Percentiles rank a stretch among this genome's conserved stretches.
These are phyloP conservation scores for Venturia effusa DNA, from an alignment of 2,329 filamentous ascomycete species.

Conservation along the genomic window DNA sequence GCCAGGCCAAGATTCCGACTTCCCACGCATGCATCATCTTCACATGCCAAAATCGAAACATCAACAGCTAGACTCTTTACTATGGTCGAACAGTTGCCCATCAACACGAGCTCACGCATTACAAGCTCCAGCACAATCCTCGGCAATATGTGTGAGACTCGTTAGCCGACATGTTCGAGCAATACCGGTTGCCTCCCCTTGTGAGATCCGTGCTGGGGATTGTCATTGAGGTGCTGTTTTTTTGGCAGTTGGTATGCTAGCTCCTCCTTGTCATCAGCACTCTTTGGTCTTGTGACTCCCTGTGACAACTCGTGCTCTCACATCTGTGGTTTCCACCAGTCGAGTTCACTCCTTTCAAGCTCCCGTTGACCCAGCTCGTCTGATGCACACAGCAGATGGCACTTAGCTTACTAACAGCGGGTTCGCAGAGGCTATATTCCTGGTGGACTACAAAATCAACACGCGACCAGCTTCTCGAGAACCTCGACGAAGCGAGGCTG, in stretches of 20 bases:
- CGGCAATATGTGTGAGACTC: background rate
- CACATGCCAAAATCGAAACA: background rate
- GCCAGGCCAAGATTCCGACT: too few relatives aligned
- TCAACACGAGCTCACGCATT: background rate
- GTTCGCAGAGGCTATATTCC: slow-evolving; percentile 7
- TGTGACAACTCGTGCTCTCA: slow-evolving; percentile 8
- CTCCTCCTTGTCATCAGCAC: background rate
- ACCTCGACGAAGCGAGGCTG: slow-evolving; percentile 52
- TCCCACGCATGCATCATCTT: background rate
- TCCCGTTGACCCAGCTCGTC: background rate
- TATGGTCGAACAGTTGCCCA: background rate
- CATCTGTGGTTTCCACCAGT: background rate
- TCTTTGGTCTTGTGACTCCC: background rate
- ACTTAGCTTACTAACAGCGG: background rate
- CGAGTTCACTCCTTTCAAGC: background rate
- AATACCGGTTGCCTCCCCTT: slow-evolving; percentile 12
- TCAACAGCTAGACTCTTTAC: background rate
- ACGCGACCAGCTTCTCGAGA: slow-evolving; percentile 53
- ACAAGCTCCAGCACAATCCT: background rate
- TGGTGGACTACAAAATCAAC: slow-evolving; percentile 59
- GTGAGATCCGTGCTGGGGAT: slow-evolving; percentile 22
- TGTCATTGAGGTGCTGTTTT: slow-evolving; percentile 27
- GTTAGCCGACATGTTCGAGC: slow-evolving; percentile 6
- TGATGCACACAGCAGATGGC: background rate
- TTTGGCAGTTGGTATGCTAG: slow-evolving; percentile 28